These are phyloP conservation scores for Pulveroboletus sp. DNA, from an alignment of 768 basidiomycete species.

Conservation along the genomic window DNA sequence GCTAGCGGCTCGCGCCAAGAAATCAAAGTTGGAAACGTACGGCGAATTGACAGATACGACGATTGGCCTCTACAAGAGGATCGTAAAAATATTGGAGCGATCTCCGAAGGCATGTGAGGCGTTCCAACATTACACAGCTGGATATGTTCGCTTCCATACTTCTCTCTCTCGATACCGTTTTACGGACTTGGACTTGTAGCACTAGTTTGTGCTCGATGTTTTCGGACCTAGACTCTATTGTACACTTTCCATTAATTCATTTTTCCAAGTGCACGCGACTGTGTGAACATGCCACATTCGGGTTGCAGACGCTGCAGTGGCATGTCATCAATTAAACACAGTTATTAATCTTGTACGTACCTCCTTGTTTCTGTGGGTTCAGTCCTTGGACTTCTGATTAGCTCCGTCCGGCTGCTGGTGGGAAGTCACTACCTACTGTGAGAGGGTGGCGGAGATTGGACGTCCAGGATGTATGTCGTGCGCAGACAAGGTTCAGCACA, in stretches of 20 bases:
- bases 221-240: too few species aligned
- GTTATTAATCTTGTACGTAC: too few species aligned
- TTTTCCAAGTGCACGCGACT: background rate
- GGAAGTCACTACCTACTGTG: too few species aligned
- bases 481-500: too few species aligned
- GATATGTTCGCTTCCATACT: constrained; percentile 29
- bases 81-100: constrained; percentile 22
- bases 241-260: background rate
- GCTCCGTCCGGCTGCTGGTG: too few species aligned
- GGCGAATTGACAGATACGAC: constrained; percentile 24
- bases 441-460: too few species aligned
- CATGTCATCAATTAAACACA: too few species aligned
- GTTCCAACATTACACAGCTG: constrained; percentile 13
- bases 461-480: too few species aligned
- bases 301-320: too few species aligned
- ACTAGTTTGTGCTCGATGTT: background rate
- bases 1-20: constrained; percentile 21
- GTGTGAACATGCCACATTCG: background rate
- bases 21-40: constrained; percentile 27
- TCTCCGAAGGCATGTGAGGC: constrained; percentile 18
- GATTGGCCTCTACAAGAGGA: constrained; percentile 18
- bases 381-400: too few species aligned
- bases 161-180: constrained; percentile 23
- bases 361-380: too few species aligned
- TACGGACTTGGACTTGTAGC: constrained; percentile 16